Base-by-base conservation (phyloP, 352 stramenopile species). In the Blastocystis hominis region DNA sequence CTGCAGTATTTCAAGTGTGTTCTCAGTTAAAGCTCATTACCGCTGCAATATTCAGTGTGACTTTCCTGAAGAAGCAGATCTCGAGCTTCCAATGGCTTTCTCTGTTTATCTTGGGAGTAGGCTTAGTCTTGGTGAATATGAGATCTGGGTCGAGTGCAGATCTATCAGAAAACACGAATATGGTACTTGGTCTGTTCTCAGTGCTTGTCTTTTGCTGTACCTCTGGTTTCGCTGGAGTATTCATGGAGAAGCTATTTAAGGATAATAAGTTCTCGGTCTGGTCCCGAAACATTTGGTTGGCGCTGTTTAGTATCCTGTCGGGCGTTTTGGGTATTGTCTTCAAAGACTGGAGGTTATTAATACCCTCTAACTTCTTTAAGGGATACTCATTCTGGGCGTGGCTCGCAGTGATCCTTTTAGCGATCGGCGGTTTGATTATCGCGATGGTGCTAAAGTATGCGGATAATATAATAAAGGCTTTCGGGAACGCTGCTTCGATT, bases 391-490 rank as follows among this genome's bases (percentile, higher is more conserved):
- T 54, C 20, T 62, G 89, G 86, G 91, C 93, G 40, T 91, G 90
- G 89, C 88, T 90, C 0, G 92, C 94, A 9, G 90, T 95, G 46
- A 88, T 88, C 0, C 89, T 94, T 0, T 92, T 95, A 88, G 92
- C 93, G 4, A 89, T 92, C 5, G 94, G 94, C 36, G 94, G 94
- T 13, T 89, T 97, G 10, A 93, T 97, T 56, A 93, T 97, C 30
- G 94, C 93, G 15, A 91, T 96, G 10, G 94, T 97, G 0, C 91
- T 97, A 2, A 96, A 96, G 89, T 97, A 97, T 88, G 93, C 94
- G 2, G 94, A 97, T 90, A 97, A 97, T 89, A 95, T 97, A 7
- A 88, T 96, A 75, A 97, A 97, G 88, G 92, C 93, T 20, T 97
- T 97, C 90, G 94, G 93, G 7, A 93, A 92, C 1, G 93, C 92